These are phyloP conservation scores for Conringia planisiliqua DNA, from an alignment of 345 rosid species.

Conservation along the genomic window DNA sequence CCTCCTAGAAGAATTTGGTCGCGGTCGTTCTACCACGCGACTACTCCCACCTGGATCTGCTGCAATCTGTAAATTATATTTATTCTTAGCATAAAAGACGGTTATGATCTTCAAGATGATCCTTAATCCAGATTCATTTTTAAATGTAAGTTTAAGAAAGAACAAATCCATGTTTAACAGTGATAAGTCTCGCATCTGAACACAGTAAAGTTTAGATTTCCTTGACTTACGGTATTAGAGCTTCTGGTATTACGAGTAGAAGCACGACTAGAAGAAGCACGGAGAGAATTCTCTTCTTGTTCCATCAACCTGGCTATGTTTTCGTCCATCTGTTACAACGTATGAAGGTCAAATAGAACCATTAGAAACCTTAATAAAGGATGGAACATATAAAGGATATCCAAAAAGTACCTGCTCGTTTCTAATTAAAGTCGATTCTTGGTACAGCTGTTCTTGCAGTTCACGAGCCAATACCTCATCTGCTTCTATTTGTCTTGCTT, in stretches of 20 bases:
- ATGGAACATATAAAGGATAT: not conserved
- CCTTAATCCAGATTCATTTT: not conserved
- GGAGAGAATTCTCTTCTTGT: conserved; percentile 51
- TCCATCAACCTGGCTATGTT: conserved; percentile 56
- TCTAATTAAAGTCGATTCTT: conserved; percentile 42
- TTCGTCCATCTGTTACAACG: conserved; percentile 55
- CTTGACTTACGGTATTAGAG: conserved; percentile 42
- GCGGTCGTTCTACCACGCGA: conserved; percentile 39
- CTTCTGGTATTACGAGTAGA: conserved; percentile 28
- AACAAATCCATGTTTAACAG: not conserved
- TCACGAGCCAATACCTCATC: conserved; percentile 87
- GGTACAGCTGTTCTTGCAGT: conserved; percentile 85
- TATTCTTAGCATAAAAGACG: not conserved
- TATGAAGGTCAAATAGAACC: not conserved
- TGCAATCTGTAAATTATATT: conserved; percentile 18
- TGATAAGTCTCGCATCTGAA: not conserved
- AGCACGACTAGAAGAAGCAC: conserved; percentile 34
- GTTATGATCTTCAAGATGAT: not conserved
- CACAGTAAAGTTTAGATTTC: not conserved
- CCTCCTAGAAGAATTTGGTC: conserved; percentile 46
- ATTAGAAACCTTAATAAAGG: conserved; percentile 5
- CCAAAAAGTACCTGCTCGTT: conserved; percentile 43
- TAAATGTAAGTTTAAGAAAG: not conserved
- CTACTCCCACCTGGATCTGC: conserved; percentile 37
- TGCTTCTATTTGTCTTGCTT: conserved; percentile 80